These are phyloP conservation scores for Ogataea zsoltii DNA, from an alignment of 805 yeast genomes.

Conservation along the genomic window DNA sequence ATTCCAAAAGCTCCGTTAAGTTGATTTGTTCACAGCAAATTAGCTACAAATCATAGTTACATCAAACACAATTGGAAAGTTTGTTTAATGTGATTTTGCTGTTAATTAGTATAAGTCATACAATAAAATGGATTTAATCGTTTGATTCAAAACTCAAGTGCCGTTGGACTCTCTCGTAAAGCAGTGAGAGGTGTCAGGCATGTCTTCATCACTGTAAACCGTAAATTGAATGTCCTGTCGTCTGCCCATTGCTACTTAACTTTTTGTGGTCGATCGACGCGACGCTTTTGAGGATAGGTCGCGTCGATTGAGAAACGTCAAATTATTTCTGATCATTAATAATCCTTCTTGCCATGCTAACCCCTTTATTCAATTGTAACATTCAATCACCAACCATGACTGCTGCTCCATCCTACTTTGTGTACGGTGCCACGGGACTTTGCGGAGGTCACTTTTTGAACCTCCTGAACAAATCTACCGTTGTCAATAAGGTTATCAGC, in stretches of 20 bases:
- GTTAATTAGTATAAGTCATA: conserved; percentile 6
- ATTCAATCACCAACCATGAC: conserved; percentile 1
- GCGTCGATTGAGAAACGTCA: too few relatives aligned
- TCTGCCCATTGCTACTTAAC: too few relatives aligned
- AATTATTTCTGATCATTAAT: too few relatives aligned
- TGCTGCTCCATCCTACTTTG: conserved; percentile 24
- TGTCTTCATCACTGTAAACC: too few relatives aligned
- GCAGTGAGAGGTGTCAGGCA: too few relatives aligned
- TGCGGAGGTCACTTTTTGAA: conserved; percentile 63
- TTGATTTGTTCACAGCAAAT: conserved; percentile 1
- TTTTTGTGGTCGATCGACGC: too few relatives aligned
- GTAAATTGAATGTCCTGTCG: too few relatives aligned
- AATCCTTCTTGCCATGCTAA: too few relatives aligned
- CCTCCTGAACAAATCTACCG: conserved; percentile 38
- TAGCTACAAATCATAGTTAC: conserved; percentile 6
- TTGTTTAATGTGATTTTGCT: background rate
- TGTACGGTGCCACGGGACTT: conserved; percentile 78
- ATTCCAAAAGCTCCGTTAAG: conserved; percentile 97
- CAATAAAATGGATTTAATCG: conserved; percentile 10
- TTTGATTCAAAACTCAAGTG: conserved; percentile 6
- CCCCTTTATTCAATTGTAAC: background rate
- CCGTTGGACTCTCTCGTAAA: background rate
- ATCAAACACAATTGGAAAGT: conserved; percentile 4
- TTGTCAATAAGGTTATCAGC: conserved; percentile 44
- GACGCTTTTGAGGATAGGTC: too few relatives aligned